Evolutionary conservation across 192 early-diverging fungal genomes (phyloP), one percentile per base, ranked within the genome.

Genomic region (Backusella psychrophila): DNA sequence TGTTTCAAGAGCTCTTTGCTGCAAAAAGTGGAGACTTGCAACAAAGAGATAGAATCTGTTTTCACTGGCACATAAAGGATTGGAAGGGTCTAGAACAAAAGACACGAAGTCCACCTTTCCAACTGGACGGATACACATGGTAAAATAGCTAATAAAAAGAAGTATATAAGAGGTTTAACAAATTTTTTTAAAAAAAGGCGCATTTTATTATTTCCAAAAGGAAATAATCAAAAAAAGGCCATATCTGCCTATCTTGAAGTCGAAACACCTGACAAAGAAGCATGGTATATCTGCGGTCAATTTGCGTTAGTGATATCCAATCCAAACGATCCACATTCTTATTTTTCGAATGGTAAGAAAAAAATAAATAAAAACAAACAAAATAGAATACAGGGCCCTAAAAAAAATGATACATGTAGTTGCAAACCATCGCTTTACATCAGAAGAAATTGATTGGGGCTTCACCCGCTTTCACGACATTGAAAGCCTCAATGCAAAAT

Each of bases 381-480:
- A 11, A 56, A 56, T 1, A 23, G n/a, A 59, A 6, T 23, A 52
- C 5, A 53, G 6, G n/a, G n/a, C 53, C 21, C 21, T 56, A 9
- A 59, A 26, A 59, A 26, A 59, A 11, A 9, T n/a, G n/a, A n/a
- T 3, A 21, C 1, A 0, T 5, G 9, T 69, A 88, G 82, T 66
- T 78, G 90, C 96, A 14, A 83, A 91, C 41, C 96, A 99, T 83
- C 88, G 98, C 49, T 98, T 95, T 80, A 90, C 85, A 52, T 80
- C 89, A 7, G 87, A 91, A 4, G 95, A 96, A 77, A 77, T 91
- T 0, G 98, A 99, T 82, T 99, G 98, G 98, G 98, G 98, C 0
- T 99, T 98, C 82, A 95, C 93, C 44, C 86, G 87, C n/a, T 92
- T 96, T 73, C 84, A 92, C 34, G 88, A 92, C 23, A 68, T 91